Percentiles rank a stretch among this genome's conserved stretches.
Evolutionary conservation across 2,329 filamentous ascomycete genomes (phyloP).

Genomic region (Penicillium capsulatum): DNA sequence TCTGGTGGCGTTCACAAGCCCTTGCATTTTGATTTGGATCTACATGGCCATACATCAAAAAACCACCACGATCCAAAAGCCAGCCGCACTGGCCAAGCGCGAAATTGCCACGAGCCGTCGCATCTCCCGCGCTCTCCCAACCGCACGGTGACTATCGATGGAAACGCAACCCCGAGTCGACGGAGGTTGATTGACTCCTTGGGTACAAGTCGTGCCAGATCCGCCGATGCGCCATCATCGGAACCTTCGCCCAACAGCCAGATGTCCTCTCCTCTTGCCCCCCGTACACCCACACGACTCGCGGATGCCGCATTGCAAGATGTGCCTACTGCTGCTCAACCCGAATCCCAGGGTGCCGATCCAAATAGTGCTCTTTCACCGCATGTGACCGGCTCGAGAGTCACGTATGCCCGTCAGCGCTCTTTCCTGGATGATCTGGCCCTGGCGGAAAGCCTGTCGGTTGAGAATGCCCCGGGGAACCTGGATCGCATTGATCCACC

Average conservation of each 20-base stretch:
- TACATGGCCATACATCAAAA: not conserved
- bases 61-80: not conserved
- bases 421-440: constrained; percentile 56
- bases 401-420: constrained; percentile 58
- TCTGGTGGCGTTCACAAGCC: too few species aligned
- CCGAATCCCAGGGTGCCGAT: constrained; percentile 9
- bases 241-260: constrained; percentile 10
- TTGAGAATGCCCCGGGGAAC: constrained; percentile 3
- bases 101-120: not conserved
- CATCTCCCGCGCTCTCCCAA: not conserved
- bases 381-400: constrained; percentile 38
- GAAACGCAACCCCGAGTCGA: constrained; percentile 22
- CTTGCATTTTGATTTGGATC: too few species aligned
- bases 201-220: constrained; percentile 11
- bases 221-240: constrained; percentile 8
- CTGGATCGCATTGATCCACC: constrained; percentile 4
- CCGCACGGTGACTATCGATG: not conserved
- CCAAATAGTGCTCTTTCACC: constrained; percentile 17
- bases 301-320: constrained; percentile 2
- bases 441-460: constrained; percentile 11
- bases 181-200: constrained; percentile 37
- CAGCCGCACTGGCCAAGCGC: not conserved
- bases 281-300: constrained; percentile 7
- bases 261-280: constrained; percentile 4
- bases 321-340: constrained; percentile 3